These are phyloP conservation scores for Agaricus subrufescens DNA, from an alignment of 768 basidiomycete genomes.

Conservation along the genomic window DNA sequence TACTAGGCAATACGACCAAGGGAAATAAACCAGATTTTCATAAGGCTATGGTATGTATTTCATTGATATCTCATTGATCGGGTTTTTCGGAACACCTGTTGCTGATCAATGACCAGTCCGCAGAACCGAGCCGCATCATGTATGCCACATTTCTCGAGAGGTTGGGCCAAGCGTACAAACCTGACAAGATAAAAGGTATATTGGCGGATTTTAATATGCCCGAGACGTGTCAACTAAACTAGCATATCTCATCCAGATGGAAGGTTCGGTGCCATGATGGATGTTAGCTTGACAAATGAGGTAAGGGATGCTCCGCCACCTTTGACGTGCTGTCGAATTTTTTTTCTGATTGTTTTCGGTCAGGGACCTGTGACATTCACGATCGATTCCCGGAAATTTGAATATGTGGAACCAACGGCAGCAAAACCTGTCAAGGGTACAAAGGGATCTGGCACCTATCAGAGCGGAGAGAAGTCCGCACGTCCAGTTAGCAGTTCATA, in stretches of 20 bases:
- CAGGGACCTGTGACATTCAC: conserved; percentile 87
- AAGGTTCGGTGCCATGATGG: conserved; percentile 97
- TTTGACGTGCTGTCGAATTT: neutral
- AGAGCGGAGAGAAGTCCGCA: neutral
- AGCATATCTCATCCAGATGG: conserved; percentile 54
- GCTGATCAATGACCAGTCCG: conserved; percentile 36
- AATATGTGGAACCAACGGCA: conserved; percentile 42
- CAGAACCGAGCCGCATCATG: conserved; percentile 60
- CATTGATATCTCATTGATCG: neutral
- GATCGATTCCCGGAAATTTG: conserved; percentile 76
- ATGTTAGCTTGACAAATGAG: conserved; percentile 83
- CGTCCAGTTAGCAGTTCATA: neutral
- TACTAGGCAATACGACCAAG: conserved; percentile 83
- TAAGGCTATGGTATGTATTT: conserved; percentile 71
- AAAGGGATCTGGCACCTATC: neutral
- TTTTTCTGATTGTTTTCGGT: neutral
- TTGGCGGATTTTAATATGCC: conserved; percentile 3
- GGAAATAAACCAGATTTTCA: conserved; percentile 93
- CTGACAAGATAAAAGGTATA: conserved; percentile 78
- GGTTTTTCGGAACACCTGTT: neutral
- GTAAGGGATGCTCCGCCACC: conserved; percentile 32
- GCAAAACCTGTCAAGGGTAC: conserved; percentile 2
- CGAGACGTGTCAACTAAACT: neutral
- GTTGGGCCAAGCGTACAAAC: conserved; percentile 60
- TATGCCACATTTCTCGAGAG: conserved; percentile 72